Evolutionary conservation across 23 red algal genomes (phyloP).

Genomic region (Cyanidium caldarium): DNA sequence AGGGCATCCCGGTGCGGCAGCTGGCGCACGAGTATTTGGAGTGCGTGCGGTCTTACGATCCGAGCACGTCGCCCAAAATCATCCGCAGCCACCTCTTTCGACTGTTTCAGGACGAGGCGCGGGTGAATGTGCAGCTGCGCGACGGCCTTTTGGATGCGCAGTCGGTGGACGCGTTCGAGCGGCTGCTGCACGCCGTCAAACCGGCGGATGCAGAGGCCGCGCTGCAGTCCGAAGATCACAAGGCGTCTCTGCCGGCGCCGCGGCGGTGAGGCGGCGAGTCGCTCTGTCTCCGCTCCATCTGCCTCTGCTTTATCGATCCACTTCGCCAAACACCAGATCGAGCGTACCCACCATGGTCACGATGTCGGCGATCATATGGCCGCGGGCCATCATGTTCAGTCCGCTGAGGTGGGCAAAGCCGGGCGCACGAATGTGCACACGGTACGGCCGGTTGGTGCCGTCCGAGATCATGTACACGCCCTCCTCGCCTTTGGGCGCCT

Average conservation of each 20-base stretch:
- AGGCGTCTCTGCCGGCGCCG: too few relatives aligned
- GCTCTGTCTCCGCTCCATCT: background rate
- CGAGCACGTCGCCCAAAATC: background rate
- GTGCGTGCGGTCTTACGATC: slow-evolving; percentile 23
- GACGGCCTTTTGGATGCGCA: background rate
- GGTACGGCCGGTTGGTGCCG: slow-evolving; percentile 94
- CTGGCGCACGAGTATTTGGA: slow-evolving; percentile 64
- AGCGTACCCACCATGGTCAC: slow-evolving; percentile 95
- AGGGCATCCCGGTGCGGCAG: background rate
- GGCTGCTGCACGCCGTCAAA: background rate
- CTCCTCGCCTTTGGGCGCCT: slow-evolving; percentile 99
- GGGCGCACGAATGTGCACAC: slow-evolving; percentile 79
- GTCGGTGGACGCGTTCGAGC: background rate
- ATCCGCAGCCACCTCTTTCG: background rate
- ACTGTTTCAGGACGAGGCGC: background rate
- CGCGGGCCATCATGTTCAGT: slow-evolving; percentile 81
- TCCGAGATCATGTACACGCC: slow-evolving; percentile 81
- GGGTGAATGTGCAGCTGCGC: background rate
- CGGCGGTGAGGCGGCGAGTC: background rate
- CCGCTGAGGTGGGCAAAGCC: slow-evolving; percentile 91
- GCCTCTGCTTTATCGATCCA: slow-evolving; percentile 17
- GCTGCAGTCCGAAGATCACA: too few relatives aligned
- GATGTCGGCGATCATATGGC: slow-evolving; percentile 95
- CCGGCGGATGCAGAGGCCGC: background rate
- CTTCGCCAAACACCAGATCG: slow-evolving; percentile 85